Base-by-base conservation (phyloP, 2,329 filamentous ascomycete genomes). In the Hypoxylon sp. region DNA sequence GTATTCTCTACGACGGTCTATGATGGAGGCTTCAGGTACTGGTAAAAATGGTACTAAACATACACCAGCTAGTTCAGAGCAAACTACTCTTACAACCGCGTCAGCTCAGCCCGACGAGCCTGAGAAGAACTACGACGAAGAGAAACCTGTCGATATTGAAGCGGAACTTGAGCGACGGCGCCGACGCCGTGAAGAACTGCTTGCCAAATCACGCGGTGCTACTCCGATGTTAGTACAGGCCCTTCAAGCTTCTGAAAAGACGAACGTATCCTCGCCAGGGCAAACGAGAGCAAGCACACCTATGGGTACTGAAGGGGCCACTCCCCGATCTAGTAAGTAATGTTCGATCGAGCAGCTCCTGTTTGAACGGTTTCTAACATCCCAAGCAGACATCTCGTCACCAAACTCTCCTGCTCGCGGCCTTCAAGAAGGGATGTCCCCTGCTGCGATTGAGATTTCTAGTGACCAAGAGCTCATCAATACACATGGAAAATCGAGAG, bases 91-190 rank as follows among this genome's bases (percentile, higher is more conserved):
- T 49, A 52, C 52, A 26, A 48, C 55, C 49, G 41, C 60, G 37
- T 43, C 62, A 47, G 62, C 71, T 64, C 70, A 72, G 61, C 64
- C 66, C 58, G 62, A 52, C 66, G 77, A 71, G 63, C 71, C 70
- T 8, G 73, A 75, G 63, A 73, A 77, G 56, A 79, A 83, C 60
- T 79, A 76, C 64, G 78, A 83, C 60, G 81, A 84, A 63, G 78
- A 82, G 53, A 80, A 86, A 66, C 81, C 83, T n/a, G 72, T 92
- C 66, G 89, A 96, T 73, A 90, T 96, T 77, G 90, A 89, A 61
- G 88, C 90, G 65, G 83, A 94, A 69, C 90, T 97, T 69, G 90
- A 96, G 74, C 88, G 92, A 69, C 89, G 93, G 52, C 89, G 92
- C 23, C 92, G 89, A 71, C 86, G 90, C 56, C 88, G 93, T 64